Percentiles rank a stretch among this genome's conserved stretches.
These are phyloP conservation scores for Clarireedia homoeocarpa DNA, from an alignment of 2,329 filamentous ascomycete species.

Conservation along the genomic window DNA sequence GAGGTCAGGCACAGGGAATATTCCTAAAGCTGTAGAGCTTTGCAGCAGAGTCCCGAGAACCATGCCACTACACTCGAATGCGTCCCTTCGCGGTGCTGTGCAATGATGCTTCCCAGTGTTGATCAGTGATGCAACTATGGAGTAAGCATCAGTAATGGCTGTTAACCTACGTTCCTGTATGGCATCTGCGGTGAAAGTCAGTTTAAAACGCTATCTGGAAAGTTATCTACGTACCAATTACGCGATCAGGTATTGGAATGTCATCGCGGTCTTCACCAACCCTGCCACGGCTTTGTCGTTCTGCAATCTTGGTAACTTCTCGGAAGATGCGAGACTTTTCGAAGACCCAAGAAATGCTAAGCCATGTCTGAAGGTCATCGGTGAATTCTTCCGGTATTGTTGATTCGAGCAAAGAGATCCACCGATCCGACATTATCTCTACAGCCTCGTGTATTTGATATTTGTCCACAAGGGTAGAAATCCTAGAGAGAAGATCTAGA, in stretches of 20 bases:
- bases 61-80: slow-evolving; percentile 3
- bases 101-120: not conserved
- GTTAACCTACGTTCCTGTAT: slow-evolving; percentile 1
- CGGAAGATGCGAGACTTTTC: slow-evolving; percentile 1
- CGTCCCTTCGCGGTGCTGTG: not conserved
- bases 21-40: not conserved
- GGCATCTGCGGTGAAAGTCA: not conserved
- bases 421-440: slow-evolving; percentile 2
- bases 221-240: not conserved
- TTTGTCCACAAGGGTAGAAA: slow-evolving; percentile 7
- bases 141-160: not conserved
- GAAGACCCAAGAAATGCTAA: slow-evolving; percentile 6
- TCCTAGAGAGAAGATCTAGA: not conserved
- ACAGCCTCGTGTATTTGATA: slow-evolving; percentile 7
- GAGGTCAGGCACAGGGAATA: slow-evolving; percentile 4
- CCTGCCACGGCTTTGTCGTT: slow-evolving; percentile 1
- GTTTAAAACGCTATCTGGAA: not conserved
- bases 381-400: not conserved
- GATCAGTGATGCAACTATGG: not conserved
- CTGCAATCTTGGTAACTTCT: not conserved
- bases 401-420: not conserved
- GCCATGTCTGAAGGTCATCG: not conserved
- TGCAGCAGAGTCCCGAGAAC: not conserved
- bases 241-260: slow-evolving; percentile 1
- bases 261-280: slow-evolving; percentile 1